Conservation (phyloP, 2,329 filamentous ascomycete species). For the Penicillium sp. region DNA sequence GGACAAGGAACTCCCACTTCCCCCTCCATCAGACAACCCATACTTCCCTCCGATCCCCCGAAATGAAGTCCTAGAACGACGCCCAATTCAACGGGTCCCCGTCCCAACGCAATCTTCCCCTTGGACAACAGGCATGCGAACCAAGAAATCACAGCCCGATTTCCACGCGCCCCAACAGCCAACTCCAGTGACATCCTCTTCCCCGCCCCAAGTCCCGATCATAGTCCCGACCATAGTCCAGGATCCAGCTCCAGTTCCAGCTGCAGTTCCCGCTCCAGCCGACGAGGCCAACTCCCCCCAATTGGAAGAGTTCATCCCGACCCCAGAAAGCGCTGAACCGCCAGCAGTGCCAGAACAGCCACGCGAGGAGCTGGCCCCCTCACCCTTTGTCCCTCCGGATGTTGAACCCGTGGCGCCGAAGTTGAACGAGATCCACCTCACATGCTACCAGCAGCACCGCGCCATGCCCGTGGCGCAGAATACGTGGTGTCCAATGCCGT, state of each 20-base stretch:
- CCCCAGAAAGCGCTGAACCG: constrained; percentile 25
- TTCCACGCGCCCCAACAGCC: neutral
- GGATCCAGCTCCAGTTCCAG: neutral
- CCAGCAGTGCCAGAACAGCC: constrained; percentile 12
- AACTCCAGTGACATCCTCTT: neutral
- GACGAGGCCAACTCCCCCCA: constrained; percentile 18
- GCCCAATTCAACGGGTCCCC: constrained; percentile 5
- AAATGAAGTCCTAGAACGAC: neutral
- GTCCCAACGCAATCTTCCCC: neutral
- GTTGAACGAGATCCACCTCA: constrained; percentile 36
- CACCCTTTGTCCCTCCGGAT: constrained; percentile 30
- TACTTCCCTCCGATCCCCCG: constrained; percentile 5
- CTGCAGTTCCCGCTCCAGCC: neutral
- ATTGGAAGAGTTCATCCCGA: constrained; percentile 34
- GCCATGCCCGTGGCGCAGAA: constrained; percentile 38
- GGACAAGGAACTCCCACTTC: constrained; percentile 14
- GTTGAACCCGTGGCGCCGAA: constrained; percentile 34
- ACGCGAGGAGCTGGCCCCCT: constrained; percentile 10
- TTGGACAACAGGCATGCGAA: constrained; percentile 3
- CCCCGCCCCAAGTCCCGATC: neutral
- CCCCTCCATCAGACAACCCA: constrained; percentile 5
- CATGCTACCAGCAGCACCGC: constrained; percentile 42
- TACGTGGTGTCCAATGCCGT: constrained; percentile 40
- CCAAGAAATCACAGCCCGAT: constrained; percentile 1
- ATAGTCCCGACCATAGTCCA: neutral